Evolutionary conservation across 257 asterid genomes (phyloP), one percentile per base, ranked within the genome.

Genomic region (Phtheirospermum japonicum): DNA sequence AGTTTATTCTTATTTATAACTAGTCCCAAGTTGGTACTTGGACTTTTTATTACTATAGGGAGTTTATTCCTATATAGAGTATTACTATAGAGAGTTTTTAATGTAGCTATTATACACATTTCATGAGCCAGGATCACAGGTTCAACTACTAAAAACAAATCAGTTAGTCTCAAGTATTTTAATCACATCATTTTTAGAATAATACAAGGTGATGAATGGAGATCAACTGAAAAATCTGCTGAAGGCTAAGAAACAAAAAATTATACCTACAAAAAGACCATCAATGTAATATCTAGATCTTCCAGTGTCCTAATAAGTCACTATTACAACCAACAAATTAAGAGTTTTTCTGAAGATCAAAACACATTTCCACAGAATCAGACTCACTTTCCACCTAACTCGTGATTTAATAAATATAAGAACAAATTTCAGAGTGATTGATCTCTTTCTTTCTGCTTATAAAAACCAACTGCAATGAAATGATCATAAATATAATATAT

Each of bases 121-220:
- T n/a, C n/a, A n/a, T 34, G 9, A 51, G 16, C 56, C 23, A 30
- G 13, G 67, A 8, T 34, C 18, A 45, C n/a, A 40, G 39, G 18
- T 50, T 64, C 57, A 20, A 64, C 66, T 9, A 57, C 58, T 71
- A 32, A 9, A 50, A 46, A 16, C n/a, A 40, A 26, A n/a, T 18
- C 8, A 10, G 43, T 34, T 58, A 10, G 19, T 49, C 42, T 55
- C 52, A 30, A 48, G 16, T 30, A 19, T 43, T 20, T 12, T 54
- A 28, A 6, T 55, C 2, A 12, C 28, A 26, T 56, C n/a, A 39
- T 55, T 18, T 67, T 32, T 7, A 32, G 33, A 46, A 45, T 46
- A 5, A 31, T 43, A 33, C 39, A 31, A 40, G 67, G n/a, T 60
- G 54, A 61, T 40, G 55, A 30, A 34, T 46, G 60, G 12, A 45